phyloP scores from a whole-genome alignment of 2,329 filamentous ascomycete species.

The Trichoderma sp. region DNA sequence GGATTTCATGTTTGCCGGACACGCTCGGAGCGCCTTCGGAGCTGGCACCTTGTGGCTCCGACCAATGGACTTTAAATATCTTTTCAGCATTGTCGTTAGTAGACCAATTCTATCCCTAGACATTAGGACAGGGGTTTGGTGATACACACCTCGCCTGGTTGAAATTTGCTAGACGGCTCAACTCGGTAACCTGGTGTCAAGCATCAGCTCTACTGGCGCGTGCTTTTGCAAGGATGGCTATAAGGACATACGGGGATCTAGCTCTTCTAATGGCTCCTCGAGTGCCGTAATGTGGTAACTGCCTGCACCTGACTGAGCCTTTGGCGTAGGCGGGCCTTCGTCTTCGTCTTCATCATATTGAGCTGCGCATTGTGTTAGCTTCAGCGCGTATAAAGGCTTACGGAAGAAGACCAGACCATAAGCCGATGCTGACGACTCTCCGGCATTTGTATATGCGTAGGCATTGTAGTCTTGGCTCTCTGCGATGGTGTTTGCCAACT shows the following conservation, averaged over 20 bases:
- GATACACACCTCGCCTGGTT: constrained; percentile 39
- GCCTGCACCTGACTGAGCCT: constrained; percentile 14
- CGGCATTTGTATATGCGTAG: constrained; percentile 7
- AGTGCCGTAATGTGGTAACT: constrained; percentile 16
- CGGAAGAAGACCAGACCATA: constrained; percentile 22
- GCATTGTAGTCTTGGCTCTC: constrained; percentile 24
- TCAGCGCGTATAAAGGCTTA: background rate
- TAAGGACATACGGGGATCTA: constrained; percentile 38
- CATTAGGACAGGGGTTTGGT: background rate
- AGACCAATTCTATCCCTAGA: background rate
- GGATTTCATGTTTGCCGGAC: constrained; percentile 34
- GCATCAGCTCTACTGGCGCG: background rate
- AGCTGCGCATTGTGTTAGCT: constrained; percentile 10
- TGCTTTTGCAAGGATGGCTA: background rate
- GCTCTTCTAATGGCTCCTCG: constrained; percentile 23
- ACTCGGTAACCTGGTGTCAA: constrained; percentile 38
- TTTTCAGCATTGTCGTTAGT: constrained; percentile 24
- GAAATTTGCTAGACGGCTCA: constrained; percentile 38
- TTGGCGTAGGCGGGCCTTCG: constrained; percentile 27
- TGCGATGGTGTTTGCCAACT: constrained; percentile 23
- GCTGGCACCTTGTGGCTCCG: constrained; percentile 45
- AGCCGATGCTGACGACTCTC: constrained; percentile 22
- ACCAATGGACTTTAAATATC: constrained; percentile 57
- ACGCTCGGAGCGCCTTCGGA: constrained; percentile 32
- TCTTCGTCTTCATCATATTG: constrained; percentile 29